Evolutionary conservation across 768 basidiomycete genomes (phyloP).

Genomic region (Vararia minispora): DNA sequence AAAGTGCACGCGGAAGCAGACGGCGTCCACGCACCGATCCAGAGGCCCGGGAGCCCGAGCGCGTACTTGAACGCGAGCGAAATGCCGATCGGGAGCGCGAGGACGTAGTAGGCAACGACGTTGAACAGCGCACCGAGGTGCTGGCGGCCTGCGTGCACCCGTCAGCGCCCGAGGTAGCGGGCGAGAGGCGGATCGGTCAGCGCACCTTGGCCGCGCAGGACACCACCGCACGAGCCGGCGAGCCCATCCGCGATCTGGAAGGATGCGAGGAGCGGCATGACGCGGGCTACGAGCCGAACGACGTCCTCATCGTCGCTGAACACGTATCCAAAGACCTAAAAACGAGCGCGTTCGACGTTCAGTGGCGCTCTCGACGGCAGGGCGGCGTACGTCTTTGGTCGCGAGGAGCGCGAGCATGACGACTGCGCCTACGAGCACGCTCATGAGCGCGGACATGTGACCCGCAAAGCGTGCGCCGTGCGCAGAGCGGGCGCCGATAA

Average conservation of each 20-base stretch:
- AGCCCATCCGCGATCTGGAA: constrained; percentile 46
- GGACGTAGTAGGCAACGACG: constrained; percentile 48
- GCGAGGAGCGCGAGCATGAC: constrained; percentile 53
- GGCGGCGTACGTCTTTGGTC: constrained; percentile 38
- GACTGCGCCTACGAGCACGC: constrained; percentile 42
- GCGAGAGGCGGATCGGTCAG: no score
- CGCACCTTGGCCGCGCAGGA: constrained; percentile 36
- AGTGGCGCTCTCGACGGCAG: not conserved
- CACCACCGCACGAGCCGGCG: constrained; percentile 39
- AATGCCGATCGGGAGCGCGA: constrained; percentile 42
- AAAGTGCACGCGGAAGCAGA: not conserved
- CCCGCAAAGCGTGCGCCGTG: constrained; percentile 43
- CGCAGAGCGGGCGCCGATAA: constrained; percentile 49
- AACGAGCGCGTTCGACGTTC: not conserved
- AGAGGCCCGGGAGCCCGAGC: constrained; percentile 39
- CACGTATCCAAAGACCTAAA: constrained; percentile 51
- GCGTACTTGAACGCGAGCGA: constrained; percentile 34
- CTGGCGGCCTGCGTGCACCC: constrained; percentile 32
- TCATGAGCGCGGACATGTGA: constrained; percentile 52
- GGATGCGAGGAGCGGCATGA: constrained; percentile 44
- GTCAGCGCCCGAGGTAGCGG: constrained; percentile 1
- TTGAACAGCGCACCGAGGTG: constrained; percentile 70
- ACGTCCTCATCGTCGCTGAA: constrained; percentile 55
- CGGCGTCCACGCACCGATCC: constrained; percentile 28
- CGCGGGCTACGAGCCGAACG: constrained; percentile 35